phyloP scores from a whole-genome alignment of 2,329 filamentous ascomycete species.

The Arthrobotrys sinensis region DNA sequence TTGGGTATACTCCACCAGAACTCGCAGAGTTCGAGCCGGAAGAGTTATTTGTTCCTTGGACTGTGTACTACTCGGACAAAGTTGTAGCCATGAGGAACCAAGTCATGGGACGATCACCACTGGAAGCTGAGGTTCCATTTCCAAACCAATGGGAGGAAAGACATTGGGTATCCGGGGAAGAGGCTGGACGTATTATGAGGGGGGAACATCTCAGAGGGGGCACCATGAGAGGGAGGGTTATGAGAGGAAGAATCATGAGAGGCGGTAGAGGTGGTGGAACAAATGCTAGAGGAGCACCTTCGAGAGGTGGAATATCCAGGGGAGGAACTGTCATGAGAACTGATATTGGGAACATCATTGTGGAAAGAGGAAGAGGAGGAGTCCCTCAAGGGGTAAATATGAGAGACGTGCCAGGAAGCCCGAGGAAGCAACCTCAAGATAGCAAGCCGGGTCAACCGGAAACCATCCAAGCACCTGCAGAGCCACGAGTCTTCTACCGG shows the following conservation, averaged over 20 bases:
- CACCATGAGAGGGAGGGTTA: background rate
- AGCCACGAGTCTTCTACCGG: background rate
- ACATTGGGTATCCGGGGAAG: background rate
- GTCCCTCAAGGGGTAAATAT: too few species aligned
- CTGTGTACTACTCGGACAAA: background rate
- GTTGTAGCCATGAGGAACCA: background rate
- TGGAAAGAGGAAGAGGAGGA: too few species aligned
- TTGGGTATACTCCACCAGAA: background rate
- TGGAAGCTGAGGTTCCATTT: slow-evolving; percentile 14
- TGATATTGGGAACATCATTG: too few species aligned
- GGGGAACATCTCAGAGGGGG: background rate
- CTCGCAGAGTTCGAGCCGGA: background rate
- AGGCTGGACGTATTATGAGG: background rate
- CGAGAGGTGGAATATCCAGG: background rate
- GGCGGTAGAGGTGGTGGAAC: too few species aligned
- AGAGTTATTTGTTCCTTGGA: background rate
- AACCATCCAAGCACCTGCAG: background rate
- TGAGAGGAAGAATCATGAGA: too few species aligned
- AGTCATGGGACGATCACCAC: background rate
- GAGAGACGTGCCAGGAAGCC: too few species aligned
- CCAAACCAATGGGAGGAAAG: slow-evolving; percentile 1
- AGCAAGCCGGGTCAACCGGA: too few species aligned
- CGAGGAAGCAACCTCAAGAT: too few species aligned
- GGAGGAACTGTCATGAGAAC: background rate
- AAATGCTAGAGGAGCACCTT: background rate